Percentiles rank a stretch among this genome's conserved stretches.
Conservation (phyloP, 257 asterid species). For the Rauvolfia tetraphylla region DNA sequence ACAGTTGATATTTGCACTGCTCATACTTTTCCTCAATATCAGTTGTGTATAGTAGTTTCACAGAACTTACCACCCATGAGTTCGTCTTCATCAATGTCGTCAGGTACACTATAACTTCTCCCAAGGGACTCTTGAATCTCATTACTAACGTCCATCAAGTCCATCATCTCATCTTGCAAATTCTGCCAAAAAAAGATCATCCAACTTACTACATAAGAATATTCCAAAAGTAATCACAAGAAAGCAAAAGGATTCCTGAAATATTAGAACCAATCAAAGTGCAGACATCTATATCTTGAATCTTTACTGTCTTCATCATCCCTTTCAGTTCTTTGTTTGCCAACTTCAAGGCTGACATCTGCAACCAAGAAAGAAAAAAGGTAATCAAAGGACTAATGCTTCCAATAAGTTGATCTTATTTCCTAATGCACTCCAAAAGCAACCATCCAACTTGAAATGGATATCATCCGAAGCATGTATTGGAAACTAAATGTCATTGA, state of each 20-base stretch:
- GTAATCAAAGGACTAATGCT: constrained; percentile 9
- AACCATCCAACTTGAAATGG: constrained; percentile 25
- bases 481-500: constrained; percentile 22
- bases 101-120: constrained; percentile 90
- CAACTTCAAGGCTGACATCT: constrained; percentile 95
- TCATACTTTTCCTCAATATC: neutral
- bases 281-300: constrained; percentile 93
- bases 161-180: constrained; percentile 99
- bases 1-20: neutral
- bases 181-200: constrained; percentile 36
- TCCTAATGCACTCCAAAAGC: constrained; percentile 21
- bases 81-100: constrained; percentile 95
- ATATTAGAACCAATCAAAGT: constrained; percentile 7
- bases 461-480: constrained; percentile 9
- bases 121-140: constrained; percentile 98
- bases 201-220: neutral
- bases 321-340: constrained; percentile 96
- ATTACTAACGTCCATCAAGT: constrained; percentile 94
- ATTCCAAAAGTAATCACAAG: neutral
- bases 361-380: constrained; percentile 28
- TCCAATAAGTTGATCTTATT: neutral
- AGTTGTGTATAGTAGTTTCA: neutral
- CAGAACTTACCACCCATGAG: constrained; percentile 80
- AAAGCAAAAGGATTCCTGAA: constrained; percentile 7
- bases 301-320: constrained; percentile 99